Conservation (phyloP, 495 filamentous ascomycete species). For the Thozetella sp. region DNA sequence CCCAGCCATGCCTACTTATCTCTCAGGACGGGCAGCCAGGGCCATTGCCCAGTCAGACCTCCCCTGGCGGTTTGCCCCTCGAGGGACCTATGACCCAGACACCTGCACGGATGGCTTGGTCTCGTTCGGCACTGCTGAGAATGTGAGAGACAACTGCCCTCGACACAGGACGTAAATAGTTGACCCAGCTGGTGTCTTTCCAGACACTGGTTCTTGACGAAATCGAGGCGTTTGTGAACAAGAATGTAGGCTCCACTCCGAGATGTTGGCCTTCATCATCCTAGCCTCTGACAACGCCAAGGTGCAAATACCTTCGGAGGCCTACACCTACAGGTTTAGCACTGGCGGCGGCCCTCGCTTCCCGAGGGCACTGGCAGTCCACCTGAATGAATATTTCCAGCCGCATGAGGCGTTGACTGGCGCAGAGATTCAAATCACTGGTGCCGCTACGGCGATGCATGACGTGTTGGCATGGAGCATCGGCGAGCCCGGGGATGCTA, state of each 20-base stretch:
- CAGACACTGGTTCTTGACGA: slow-evolving; percentile 1
- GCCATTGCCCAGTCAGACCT: not conserved
- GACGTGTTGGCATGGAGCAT: slow-evolving; percentile 21
- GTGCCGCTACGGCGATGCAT: slow-evolving; percentile 18
- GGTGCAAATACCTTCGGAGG: slow-evolving; percentile 7
- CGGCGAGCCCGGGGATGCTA: slow-evolving; percentile 16
- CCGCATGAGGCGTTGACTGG: slow-evolving; percentile 7
- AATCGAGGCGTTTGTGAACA: slow-evolving; percentile 2
- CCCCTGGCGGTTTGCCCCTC: not conserved
- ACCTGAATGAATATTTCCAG: slow-evolving; percentile 18
- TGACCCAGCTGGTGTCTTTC: not conserved
- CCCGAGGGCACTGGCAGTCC: slow-evolving; percentile 14
- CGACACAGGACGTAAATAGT: slow-evolving; percentile 9
- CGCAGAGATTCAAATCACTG: slow-evolving; percentile 13
- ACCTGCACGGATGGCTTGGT: slow-evolving; percentile 36
- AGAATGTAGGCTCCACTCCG: not conserved
- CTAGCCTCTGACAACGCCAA: not conserved
- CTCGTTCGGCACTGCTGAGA: slow-evolving; percentile 5
- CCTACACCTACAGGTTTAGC: slow-evolving; percentile 21
- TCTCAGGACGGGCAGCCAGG: not conserved
- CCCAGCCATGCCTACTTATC: not conserved
- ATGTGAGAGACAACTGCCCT: not conserved
- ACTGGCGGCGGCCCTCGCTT: slow-evolving; percentile 5
- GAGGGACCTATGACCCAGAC: slow-evolving; percentile 17
- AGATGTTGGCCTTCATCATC: not conserved